Percentiles rank a stretch among this genome's conserved stretches.
phyloP scores from a whole-genome alignment of 2,329 filamentous ascomycete genomes.

The Xenoacremonium recifei region DNA sequence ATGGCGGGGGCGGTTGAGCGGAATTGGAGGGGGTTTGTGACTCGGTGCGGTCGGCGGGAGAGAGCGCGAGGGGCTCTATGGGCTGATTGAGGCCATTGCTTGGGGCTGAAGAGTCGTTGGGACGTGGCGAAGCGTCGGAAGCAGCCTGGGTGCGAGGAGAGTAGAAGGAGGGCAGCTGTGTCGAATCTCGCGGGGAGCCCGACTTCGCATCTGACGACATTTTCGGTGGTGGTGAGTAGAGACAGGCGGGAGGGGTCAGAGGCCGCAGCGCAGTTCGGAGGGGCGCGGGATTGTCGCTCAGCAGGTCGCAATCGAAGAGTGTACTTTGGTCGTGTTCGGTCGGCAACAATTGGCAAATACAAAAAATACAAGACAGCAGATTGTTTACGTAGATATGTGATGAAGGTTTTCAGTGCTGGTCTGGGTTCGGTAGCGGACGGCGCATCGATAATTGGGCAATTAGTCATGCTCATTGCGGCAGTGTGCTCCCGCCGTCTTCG shows the following conservation, averaged over 20 bases:
- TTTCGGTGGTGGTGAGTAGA: slow-evolving; percentile 20
- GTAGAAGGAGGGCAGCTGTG: slow-evolving; percentile 46
- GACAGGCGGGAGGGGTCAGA: slow-evolving; percentile 21
- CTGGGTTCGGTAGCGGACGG: background rate
- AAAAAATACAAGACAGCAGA: no score
- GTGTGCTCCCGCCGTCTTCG: background rate
- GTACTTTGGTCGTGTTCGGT: no score
- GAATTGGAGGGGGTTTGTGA: slow-evolving; percentile 16
- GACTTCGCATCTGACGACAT: slow-evolving; percentile 28
- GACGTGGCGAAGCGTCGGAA: slow-evolving; percentile 18
- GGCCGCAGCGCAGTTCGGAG: slow-evolving; percentile 19
- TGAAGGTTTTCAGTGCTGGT: background rate
- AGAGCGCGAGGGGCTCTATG: slow-evolving; percentile 37
- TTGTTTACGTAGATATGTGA: no score
- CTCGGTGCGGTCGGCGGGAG: slow-evolving; percentile 20
- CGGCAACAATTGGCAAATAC: no score
- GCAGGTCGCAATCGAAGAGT: no score
- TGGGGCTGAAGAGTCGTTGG: slow-evolving; percentile 11
- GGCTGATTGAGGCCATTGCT: slow-evolving; percentile 19
- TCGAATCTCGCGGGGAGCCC: slow-evolving; percentile 30
- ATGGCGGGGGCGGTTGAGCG: slow-evolving; percentile 49
- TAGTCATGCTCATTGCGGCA: background rate
- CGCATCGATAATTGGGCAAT: background rate
- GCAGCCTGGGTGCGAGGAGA: slow-evolving; percentile 37
- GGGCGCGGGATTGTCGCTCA: background rate